phyloP scores from a whole-genome alignment of 192 early-diverging fungal genomes.

The Jimgerdemannia flammicorona region DNA sequence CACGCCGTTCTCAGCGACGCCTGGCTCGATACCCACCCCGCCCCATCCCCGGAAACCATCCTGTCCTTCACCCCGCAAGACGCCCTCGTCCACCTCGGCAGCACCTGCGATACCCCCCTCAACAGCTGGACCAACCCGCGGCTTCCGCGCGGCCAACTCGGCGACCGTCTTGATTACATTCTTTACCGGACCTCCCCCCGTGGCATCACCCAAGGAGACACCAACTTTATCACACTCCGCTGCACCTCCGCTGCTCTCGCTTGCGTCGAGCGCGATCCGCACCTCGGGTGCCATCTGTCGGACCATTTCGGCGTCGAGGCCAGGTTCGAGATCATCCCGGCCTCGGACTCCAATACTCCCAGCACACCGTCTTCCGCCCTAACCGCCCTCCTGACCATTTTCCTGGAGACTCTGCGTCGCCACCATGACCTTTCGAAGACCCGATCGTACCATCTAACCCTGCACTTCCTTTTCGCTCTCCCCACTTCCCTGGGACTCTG shows the following conservation, averaged over 20 bases:
- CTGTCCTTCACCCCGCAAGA: slow-evolving; percentile 23
- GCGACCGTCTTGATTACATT: slow-evolving; percentile 51
- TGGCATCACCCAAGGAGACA: no score
- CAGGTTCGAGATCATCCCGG: not conserved
- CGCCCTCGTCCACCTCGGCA: slow-evolving; percentile 41
- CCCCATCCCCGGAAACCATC: not conserved
- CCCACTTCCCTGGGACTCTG: not conserved
- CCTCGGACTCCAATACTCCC: no score
- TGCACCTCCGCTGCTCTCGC: not conserved
- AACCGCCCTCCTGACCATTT: no score
- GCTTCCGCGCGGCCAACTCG: slow-evolving; percentile 20
- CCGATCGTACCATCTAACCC: no score
- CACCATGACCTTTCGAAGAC: no score
- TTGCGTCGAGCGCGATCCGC: not conserved
- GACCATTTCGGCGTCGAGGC: not conserved
- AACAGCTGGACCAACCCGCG: slow-evolving; percentile 49
- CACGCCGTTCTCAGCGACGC: slow-evolving; percentile 50
- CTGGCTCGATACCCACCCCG: slow-evolving; percentile 36
- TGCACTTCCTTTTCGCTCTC: no score
- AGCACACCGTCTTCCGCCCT: no score
- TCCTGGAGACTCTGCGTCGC: no score
- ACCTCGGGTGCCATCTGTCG: not conserved
- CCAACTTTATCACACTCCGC: not conserved
- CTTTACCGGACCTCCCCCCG: slow-evolving; percentile 33
- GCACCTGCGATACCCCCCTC: slow-evolving; percentile 49